A percentile compares a stretch with the other conserved stretches of the same genome.
Conservation (phyloP, 371 early-diverging fungal species). For the Smittium culicis region DNA sequence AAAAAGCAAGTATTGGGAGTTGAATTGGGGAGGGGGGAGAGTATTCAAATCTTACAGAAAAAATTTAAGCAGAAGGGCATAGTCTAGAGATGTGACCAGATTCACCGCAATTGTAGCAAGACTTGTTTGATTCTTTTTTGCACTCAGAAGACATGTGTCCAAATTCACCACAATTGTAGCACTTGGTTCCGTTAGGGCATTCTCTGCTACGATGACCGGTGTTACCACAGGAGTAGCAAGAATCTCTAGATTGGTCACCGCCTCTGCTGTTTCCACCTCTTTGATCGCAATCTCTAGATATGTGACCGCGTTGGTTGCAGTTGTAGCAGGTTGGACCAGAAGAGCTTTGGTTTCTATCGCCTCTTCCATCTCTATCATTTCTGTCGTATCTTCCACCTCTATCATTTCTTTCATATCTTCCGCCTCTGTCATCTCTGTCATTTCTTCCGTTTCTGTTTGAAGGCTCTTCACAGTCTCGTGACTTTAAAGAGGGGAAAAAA, state of each 20-base stretch:
- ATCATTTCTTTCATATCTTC: constrained; percentile 16
- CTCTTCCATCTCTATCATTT: constrained; percentile 21
- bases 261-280: background rate
- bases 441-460: background rate
- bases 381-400: constrained; percentile 15
- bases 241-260: background rate
- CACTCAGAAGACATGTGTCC: constrained; percentile 14
- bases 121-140: constrained; percentile 7
- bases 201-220: constrained; percentile 40
- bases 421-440: constrained; percentile 1
- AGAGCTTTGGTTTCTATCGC: no score
- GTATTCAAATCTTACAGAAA: no score
- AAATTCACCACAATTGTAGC: constrained; percentile 15
- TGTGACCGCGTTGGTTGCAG: constrained; percentile 34
- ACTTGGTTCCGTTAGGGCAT: constrained; percentile 28
- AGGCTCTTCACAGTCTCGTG: constrained; percentile 20
- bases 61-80: constrained; percentile 23
- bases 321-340: constrained; percentile 37
- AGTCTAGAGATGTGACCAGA: constrained; percentile 42
- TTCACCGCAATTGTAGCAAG: constrained; percentile 56
- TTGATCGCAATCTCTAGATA: constrained; percentile 17
- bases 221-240: constrained; percentile 51
- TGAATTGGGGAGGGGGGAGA: no score
- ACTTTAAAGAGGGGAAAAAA: constrained; percentile 12
- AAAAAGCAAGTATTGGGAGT: no score